Evolutionary conservation across 1,284 basidiomycete genomes (phyloP).

Genomic region (Cutaneotrichosporon cutaneum): DNA sequence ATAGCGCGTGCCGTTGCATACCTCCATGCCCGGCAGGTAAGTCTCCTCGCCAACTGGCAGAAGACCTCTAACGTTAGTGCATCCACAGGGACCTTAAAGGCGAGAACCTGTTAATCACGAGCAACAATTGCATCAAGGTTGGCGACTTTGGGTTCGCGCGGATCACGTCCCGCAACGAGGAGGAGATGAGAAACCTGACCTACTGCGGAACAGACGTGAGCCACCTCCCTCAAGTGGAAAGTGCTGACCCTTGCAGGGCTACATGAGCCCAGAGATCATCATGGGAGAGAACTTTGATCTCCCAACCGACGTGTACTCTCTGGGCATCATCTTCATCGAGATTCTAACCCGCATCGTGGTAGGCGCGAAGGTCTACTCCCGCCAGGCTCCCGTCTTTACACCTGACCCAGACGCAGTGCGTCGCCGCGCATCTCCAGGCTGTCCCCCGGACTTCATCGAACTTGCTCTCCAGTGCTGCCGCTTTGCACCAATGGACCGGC

Average conservation of each 20-base stretch:
- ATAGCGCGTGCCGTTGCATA: constrained; percentile 93
- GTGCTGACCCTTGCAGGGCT: constrained; percentile 33
- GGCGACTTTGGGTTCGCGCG: constrained; percentile 86
- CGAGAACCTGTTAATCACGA: constrained; percentile 91
- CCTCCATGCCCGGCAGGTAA: constrained; percentile 79
- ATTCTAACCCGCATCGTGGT: constrained; percentile 81
- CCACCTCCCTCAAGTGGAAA: neutral
- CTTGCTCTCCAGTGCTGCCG: constrained; percentile 76
- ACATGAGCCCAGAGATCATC: constrained; percentile 78
- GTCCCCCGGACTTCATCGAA: constrained; percentile 72
- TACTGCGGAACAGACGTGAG: constrained; percentile 96
- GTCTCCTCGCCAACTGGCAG: constrained; percentile 13
- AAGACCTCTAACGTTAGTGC: constrained; percentile 44
- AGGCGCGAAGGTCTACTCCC: constrained; percentile 71
- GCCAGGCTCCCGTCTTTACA: constrained; percentile 71
- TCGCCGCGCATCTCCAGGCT: constrained; percentile 67
- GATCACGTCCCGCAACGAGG: constrained; percentile 85
- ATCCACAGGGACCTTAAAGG: constrained; percentile 83
- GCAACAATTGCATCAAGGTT: constrained; percentile 90
- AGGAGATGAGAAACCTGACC: constrained; percentile 85
- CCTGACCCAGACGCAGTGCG: constrained; percentile 58
- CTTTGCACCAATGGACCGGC: constrained; percentile 67
- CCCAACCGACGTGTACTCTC: constrained; percentile 89
- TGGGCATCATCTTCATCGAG: constrained; percentile 93
- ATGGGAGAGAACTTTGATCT: constrained; percentile 87